Evolutionary conservation across 192 early-diverging fungal genomes (phyloP), one percentile per base, ranked within the genome.

Genomic region (Podila clonocystis): DNA sequence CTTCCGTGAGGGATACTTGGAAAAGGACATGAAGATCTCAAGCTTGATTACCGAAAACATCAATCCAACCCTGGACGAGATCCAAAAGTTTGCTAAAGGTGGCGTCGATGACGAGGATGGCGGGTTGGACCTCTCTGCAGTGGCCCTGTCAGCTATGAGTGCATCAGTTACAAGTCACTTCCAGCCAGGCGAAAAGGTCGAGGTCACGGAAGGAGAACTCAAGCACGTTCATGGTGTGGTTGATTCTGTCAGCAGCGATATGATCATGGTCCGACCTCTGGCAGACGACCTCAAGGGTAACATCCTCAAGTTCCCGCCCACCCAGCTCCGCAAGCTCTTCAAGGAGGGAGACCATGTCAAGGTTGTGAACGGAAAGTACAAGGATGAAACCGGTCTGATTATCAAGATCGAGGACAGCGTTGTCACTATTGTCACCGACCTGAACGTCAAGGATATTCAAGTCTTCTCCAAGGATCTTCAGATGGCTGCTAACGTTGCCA

Each of bases 381-480:
- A 88, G 74, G 94, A 91, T 50, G 93, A 95, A 64, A 95, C 94
- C 6, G 98, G 98, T 57, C 86, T 98, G 89, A 91, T 99, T 45
- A 84, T 98, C 13, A 89, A 89, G 38, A 89, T 97, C n/a, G 82
- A 89, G n/a, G 93, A 93, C 34, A 92, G 89, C 17, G 90, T 95
- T 57, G 91, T 92, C 41, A 97, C 95, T 5, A 80, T 97, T 50
- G 80, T 95, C 30, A 91, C 92, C 11, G 94, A 95, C 74, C 78
- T 92, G 22, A 89, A 88, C 36, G 62, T 85, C 22, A 82, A 87
- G 22, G 93, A 95, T 85, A 89, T 98, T 55, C 89, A 92, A 57
- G 96, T 98, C 41, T 94, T 99, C 75, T 85, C 95, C 9, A 95
- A 95, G 69, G 96, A 98, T 82, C 74, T 99, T 67, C 88, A 94